Evolutionary conservation across 495 filamentous ascomycete species (phyloP).

Genomic region (Penicillium pulvis): DNA sequence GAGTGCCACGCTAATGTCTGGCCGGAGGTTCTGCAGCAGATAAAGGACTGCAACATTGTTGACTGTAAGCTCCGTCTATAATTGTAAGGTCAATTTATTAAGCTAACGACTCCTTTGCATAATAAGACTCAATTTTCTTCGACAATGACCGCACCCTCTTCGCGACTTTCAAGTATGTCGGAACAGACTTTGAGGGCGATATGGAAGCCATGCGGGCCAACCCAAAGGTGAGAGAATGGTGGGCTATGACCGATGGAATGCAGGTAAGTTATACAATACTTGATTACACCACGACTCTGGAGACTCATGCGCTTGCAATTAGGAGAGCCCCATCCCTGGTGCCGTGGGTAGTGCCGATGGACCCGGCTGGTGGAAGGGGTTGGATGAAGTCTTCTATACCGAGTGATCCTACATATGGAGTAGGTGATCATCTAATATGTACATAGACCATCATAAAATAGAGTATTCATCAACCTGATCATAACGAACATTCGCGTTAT

Average conservation of each 20-base stretch:
- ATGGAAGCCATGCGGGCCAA: conserved; percentile 72
- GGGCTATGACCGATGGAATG: conserved; percentile 73
- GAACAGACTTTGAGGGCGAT: conserved; percentile 66
- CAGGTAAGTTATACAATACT: conserved; percentile 48
- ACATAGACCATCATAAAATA: neutral
- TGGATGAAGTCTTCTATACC: conserved; percentile 73
- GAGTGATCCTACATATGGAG: conserved; percentile 31
- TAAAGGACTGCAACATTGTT: conserved; percentile 69
- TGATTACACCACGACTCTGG: neutral
- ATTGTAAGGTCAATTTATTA: neutral
- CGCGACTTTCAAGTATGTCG: conserved; percentile 73
- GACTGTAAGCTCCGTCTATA: conserved; percentile 54
- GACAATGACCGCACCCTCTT: conserved; percentile 66
- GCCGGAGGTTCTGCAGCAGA: conserved; percentile 73
- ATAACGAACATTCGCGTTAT: conserved; percentile 14
- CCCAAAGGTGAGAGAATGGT: conserved; percentile 74
- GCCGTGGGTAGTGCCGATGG: conserved; percentile 64
- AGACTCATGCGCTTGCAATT: neutral
- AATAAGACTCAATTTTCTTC: conserved; percentile 70
- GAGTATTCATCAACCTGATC: neutral
- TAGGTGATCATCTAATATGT: neutral
- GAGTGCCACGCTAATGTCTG: conserved; percentile 70
- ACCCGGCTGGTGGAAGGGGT: conserved; percentile 69
- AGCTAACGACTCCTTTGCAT: neutral
- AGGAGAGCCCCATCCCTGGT: conserved; percentile 59